phyloP scores from a whole-genome alignment of 2,329 filamentous ascomycete genomes.

The Fonsecaea multimorphosa region DNA sequence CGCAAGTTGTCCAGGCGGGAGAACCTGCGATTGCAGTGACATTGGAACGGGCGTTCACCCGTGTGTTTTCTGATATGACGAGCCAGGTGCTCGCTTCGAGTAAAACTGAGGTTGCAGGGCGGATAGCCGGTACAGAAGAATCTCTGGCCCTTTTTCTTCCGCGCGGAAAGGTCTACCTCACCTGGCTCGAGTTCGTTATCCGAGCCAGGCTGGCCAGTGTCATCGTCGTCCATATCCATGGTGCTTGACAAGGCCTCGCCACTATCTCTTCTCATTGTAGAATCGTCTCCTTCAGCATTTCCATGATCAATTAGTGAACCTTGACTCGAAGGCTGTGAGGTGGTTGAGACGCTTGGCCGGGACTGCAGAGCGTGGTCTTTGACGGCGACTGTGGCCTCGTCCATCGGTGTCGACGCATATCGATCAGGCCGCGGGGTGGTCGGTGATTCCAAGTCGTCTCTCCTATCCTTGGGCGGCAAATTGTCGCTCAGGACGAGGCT shows the following conservation, averaged over 20 bases:
- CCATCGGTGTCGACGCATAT: slow-evolving; percentile 14
- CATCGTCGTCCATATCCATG: slow-evolving; percentile 46
- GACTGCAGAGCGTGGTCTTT: slow-evolving; percentile 11
- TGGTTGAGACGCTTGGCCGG: slow-evolving; percentile 2
- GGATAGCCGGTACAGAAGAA: slow-evolving; percentile 97
- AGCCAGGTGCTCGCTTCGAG: slow-evolving; percentile 91
- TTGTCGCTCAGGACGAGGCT: slow-evolving; percentile 35
- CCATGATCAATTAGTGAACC: background rate
- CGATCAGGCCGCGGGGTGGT: slow-evolving; percentile 35
- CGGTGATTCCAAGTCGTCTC: slow-evolving; percentile 36
- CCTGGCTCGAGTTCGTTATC: slow-evolving; percentile 69
- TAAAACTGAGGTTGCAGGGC: slow-evolving; percentile 93
- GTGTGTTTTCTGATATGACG: slow-evolving; percentile 98
- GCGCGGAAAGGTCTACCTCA: slow-evolving; percentile 71
- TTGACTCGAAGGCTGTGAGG: slow-evolving; percentile 24
- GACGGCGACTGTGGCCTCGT: slow-evolving; percentile 14
- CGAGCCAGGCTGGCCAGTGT: slow-evolving; percentile 68
- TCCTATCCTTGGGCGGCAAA: slow-evolving; percentile 26
- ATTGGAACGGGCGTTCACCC: slow-evolving; percentile 94
- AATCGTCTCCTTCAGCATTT: slow-evolving; percentile 3
- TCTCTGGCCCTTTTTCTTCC: slow-evolving; percentile 95
- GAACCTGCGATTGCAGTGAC: slow-evolving; percentile 91
- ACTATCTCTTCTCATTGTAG: slow-evolving; percentile 10
- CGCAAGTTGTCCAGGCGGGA: slow-evolving; percentile 92
- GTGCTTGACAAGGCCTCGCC: slow-evolving; percentile 19